A percentile compares a stretch with the other conserved stretches of the same genome.
These are phyloP conservation scores for Yarrowia sp. DNA, from an alignment of 805 yeast species.

Conservation along the genomic window DNA sequence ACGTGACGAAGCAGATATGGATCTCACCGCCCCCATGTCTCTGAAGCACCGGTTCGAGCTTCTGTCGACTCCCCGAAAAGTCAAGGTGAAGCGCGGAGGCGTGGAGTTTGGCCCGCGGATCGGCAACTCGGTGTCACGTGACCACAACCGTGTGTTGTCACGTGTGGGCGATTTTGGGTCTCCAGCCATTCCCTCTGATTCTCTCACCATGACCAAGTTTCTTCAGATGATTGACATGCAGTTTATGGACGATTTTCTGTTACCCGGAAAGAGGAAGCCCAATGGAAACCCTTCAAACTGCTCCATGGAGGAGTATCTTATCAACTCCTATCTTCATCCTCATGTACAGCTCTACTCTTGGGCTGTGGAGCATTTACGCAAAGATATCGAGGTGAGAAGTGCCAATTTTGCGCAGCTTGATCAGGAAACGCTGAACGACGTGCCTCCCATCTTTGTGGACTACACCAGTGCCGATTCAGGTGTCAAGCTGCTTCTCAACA, in stretches of 20 bases:
- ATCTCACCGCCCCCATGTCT: constrained; percentile 6
- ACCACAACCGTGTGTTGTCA: neutral
- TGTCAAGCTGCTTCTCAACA: constrained; percentile 19
- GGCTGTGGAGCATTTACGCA: constrained; percentile 30
- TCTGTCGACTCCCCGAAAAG: constrained; percentile 20
- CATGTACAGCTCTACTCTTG: constrained; percentile 13
- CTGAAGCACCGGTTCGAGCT: constrained; percentile 20
- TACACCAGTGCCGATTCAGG: constrained; percentile 15
- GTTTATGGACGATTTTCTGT: constrained; percentile 35
- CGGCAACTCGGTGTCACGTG: constrained; percentile 9
- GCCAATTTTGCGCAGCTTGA: constrained; percentile 15
- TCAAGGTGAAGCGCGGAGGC: constrained; percentile 5
- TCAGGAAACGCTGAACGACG: constrained; percentile 18
- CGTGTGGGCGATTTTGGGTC: neutral
- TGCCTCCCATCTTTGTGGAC: constrained; percentile 34
- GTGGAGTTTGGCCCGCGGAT: neutral
- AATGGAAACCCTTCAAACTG: neutral
- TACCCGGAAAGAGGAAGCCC: constrained; percentile 2
- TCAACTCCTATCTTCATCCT: constrained; percentile 10
- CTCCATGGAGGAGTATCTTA: constrained; percentile 1
- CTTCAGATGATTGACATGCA: constrained; percentile 32
- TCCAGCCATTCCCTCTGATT: neutral
- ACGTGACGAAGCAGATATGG: constrained; percentile 7
- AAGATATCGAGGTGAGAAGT: constrained; percentile 20
- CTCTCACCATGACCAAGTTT: constrained; percentile 18